Evolutionary conservation across 345 rosid genomes (phyloP), one percentile per base, ranked within the genome.

Genomic region (Brassica cretica): DNA sequence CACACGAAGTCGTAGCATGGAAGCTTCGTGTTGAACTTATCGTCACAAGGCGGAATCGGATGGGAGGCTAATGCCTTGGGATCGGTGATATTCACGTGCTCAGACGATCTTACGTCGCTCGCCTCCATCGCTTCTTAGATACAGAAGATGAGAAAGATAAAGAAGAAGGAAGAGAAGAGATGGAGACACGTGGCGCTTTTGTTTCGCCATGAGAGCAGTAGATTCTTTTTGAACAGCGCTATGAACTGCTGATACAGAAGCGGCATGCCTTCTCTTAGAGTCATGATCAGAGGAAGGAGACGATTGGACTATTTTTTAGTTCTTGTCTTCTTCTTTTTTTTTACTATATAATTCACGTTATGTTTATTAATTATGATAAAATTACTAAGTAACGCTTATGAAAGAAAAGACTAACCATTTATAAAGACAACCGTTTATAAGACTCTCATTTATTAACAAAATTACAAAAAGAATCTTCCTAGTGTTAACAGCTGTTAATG

Each of bases 1-100:
- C 97, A 94, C 1, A 89, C 67, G 77, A 94, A 94, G 87, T 94
- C 98, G 51, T 70, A 86, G 68, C 97, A 94, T 4, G 95, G 95
- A 33, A 27, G 65, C 70, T 59, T 87, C 46, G 82, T 44, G 81
- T 68, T 87, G 70, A 83, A 88, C 85, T 87, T 92, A 21, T 85
- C 92, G 86, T 92, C 97, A 77, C 98, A 94, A 8, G 94, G 87
- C 4, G 86, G 94, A 70, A 94, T 91, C 6, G 97, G 61, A 25
- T 87, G 89, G 2, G 83, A 78, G 2, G 83, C 78, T 19, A 84
- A 74, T 5, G 88, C 55, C 44, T 60, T 29, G 0, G 97, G 98
- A 56, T 91, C 88, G 0, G 61, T 78, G 19, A 91, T 30, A 25
- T 56, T 66, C 39, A 35, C 33, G 80, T 62, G 83, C 10, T 53